These are phyloP conservation scores for Microcera coccophila DNA, from an alignment of 2,329 filamentous ascomycete species.

Conservation along the genomic window DNA sequence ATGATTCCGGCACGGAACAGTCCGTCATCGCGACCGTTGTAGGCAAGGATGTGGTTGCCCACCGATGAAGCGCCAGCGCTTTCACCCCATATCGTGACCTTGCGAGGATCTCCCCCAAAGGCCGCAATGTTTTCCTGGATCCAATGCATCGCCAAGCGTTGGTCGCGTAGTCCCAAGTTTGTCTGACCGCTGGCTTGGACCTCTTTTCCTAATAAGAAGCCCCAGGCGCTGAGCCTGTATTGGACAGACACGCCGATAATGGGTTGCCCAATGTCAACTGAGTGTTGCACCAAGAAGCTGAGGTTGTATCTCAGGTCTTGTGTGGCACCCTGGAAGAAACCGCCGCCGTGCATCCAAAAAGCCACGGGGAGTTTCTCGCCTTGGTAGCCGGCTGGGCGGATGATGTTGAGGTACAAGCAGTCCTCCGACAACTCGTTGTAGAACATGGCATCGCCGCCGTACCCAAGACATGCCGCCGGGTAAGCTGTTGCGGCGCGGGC, in stretches of 20 bases:
- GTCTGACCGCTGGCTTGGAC: slow-evolving; percentile 40
- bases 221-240: slow-evolving; percentile 49
- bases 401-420: slow-evolving; percentile 25
- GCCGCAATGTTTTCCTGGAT: slow-evolving; percentile 47
- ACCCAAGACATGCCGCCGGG: slow-evolving; percentile 47
- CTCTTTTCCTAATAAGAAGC: slow-evolving; percentile 47
- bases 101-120: slow-evolving; percentile 45
- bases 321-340: slow-evolving; percentile 30
- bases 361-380: slow-evolving; percentile 49
- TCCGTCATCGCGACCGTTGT: slow-evolving; percentile 49
- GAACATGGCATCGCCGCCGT: slow-evolving; percentile 36
- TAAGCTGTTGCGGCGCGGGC: slow-evolving; percentile 43
- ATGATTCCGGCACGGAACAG: slow-evolving; percentile 52
- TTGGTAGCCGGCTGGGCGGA: slow-evolving; percentile 23
- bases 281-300: slow-evolving; percentile 49
- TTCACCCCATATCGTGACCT: slow-evolving; percentile 53
- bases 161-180: slow-evolving; percentile 50
- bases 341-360: slow-evolving; percentile 55
- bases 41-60: slow-evolving; percentile 48
- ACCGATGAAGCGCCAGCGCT: slow-evolving; percentile 50
- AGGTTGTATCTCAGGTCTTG: slow-evolving; percentile 53
- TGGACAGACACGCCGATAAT: slow-evolving; percentile 50
- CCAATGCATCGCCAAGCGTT: slow-evolving; percentile 48
- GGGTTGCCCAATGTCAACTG: slow-evolving; percentile 44
- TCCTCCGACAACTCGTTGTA: slow-evolving; percentile 19